Conservation (phyloP, 2,329 filamentous ascomycete genomes). For the Ascochyta lentis region DNA sequence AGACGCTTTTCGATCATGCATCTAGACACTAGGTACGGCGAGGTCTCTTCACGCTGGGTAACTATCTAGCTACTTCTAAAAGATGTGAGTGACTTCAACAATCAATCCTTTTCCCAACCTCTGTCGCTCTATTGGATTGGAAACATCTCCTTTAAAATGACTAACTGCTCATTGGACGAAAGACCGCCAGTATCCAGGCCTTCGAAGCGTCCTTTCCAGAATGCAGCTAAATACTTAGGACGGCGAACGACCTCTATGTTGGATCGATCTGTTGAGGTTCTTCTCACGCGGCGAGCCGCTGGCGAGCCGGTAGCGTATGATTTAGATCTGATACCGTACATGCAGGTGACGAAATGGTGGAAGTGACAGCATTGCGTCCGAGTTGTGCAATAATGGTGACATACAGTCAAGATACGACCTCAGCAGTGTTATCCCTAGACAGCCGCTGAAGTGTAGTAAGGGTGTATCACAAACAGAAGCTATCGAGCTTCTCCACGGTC, state of each 20-base stretch:
- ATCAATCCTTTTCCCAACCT: background rate
- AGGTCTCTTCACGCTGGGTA: background rate
- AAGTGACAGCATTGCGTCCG: background rate
- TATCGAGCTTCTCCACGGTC: background rate
- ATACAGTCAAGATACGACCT: background rate
- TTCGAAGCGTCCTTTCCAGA: background rate
- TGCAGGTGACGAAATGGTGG: background rate
- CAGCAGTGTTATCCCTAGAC: background rate
- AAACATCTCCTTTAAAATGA: background rate
- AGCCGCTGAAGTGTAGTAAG: background rate
- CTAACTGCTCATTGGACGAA: background rate
- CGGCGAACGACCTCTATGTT: constrained; percentile 8
- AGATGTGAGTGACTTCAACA: constrained; percentile 6
- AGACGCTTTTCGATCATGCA: constrained; percentile 1
- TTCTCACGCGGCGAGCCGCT: background rate
- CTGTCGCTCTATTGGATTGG: background rate
- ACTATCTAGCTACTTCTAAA: background rate
- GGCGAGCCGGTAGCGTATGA: background rate
- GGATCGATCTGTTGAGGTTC: constrained; percentile 12
- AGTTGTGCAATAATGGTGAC: background rate
- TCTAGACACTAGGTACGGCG: constrained; percentile 4
- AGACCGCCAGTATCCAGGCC: background rate
- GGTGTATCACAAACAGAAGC: background rate
- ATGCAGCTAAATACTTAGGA: constrained; percentile 15
- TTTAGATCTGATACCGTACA: background rate